These are phyloP conservation scores for Coniosporium apollinis DNA, from an alignment of 495 filamentous ascomycete species.

Conservation along the genomic window DNA sequence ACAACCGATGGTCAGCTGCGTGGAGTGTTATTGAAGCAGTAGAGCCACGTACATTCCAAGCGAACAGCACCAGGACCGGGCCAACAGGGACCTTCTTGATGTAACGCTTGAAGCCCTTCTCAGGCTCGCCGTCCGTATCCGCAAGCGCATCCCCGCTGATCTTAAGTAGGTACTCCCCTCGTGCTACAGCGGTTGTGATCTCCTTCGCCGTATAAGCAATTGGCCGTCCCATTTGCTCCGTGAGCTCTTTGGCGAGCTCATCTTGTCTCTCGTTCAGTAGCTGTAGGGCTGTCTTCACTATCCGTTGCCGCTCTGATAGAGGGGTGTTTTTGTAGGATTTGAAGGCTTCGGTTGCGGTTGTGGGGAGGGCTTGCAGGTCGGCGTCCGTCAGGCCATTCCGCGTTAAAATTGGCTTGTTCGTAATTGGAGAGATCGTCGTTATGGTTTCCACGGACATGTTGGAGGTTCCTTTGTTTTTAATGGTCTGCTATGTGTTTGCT, in stretches of 20 bases:
- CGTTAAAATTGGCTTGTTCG: conserved; percentile 58
- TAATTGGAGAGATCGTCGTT: conserved; percentile 78
- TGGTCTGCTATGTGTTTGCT: too few species aligned
- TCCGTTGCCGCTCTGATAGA: conserved; percentile 51
- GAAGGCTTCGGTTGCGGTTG: conserved; percentile 53
- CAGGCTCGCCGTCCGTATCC: conserved; percentile 60
- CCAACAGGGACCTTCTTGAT: conserved; percentile 77
- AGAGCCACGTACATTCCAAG: conserved; percentile 65
- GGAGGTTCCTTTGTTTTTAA: conserved; percentile 9
- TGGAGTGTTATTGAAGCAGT: conserved; percentile 4
- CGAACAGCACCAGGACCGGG: conserved; percentile 72
- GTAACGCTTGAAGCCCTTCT: conserved; percentile 75
- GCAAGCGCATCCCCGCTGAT: conserved; percentile 55
- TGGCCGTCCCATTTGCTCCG: conserved; percentile 87
- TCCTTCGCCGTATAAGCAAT: conserved; percentile 73
- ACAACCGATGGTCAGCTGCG: neutral
- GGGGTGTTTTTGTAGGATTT: conserved; percentile 44
- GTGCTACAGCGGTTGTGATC: conserved; percentile 60
- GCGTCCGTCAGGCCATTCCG: conserved; percentile 50
- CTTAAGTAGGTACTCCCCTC: conserved; percentile 66
- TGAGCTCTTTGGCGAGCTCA: conserved; percentile 68
- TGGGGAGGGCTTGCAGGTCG: conserved; percentile 49
- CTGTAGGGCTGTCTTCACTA: conserved; percentile 58
- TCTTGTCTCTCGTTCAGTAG: conserved; percentile 52
- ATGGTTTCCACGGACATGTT: conserved; percentile 66